Base-by-base conservation (phyloP, 2,329 filamentous ascomycete species). In the Camillea tinctor region DNA sequence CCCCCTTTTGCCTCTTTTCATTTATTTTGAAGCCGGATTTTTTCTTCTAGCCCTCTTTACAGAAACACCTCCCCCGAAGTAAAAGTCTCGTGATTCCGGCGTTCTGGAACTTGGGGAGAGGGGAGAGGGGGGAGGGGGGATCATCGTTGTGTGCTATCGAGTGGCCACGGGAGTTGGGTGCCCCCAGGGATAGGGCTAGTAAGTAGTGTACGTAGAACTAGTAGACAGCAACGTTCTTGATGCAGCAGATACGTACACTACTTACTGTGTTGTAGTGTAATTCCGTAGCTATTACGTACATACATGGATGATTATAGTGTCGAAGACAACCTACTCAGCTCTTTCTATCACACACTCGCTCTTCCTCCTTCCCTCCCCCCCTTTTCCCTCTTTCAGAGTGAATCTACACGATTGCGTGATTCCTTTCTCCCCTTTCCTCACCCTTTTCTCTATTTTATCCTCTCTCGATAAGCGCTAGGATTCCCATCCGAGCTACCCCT, bases 391-490 rank as follows among this genome's bases (percentile, higher is more conserved):
- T n/a, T 8, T 49, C 2, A 44, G 17, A 44, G 36, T 44, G 13
- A 44, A 44, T 20, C 20, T 52, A 24, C 53, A 36, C 55, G 55
- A 63, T 63, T 65, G 62, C 59, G 63, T 65, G 61, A 63, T 61
- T 48, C 17, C 22, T 24, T 50, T 9, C 21, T 9, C 50, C 36
- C 23, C 40, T 22, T 40, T 40, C 51, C 52, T 24, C 36, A 54
- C 21, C 15, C 26, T 57, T 44, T 54, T 57, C 36, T 49, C 55
- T 50, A 40, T 40, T 44, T 44, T n/a, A 13, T 44, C 36, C 13
- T 15, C 36, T 50, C 44, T 48, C 50, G 62, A 60, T 66, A 64
- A 64, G 62, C 62, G 62, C 62, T 60, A 63, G 63, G 60, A 50
- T 44, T 22, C 13, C 20, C 9, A 53, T 60, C 52, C 60, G 23